phyloP scores from a whole-genome alignment of 2,329 filamentous ascomycete genomes.

The Cytospora schulzeri region DNA sequence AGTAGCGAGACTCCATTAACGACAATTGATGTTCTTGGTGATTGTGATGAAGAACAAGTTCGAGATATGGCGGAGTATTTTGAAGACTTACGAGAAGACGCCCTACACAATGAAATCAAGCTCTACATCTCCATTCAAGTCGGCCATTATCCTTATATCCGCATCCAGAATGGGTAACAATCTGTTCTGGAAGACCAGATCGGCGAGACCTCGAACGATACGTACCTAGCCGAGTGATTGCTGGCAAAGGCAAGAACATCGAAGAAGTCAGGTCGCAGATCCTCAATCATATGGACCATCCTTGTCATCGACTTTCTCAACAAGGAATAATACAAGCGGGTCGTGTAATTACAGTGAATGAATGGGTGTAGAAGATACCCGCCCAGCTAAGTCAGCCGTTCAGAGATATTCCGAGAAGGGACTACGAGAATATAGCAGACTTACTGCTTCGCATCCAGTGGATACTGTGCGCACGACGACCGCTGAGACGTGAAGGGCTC shows the following conservation, averaged over 20 bases:
- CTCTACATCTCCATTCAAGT: conserved; percentile 49
- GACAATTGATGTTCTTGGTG: conserved; percentile 30
- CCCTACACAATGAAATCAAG: conserved; percentile 19
- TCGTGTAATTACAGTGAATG: conserved; percentile 31
- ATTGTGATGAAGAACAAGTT: conserved; percentile 41
- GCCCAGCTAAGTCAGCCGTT: conserved; percentile 50
- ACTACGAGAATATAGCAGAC: conserved; percentile 42
- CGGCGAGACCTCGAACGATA: conserved; percentile 40
- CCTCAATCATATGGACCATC: conserved; percentile 42
- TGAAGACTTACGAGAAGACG: conserved; percentile 39
- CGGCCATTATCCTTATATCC: conserved; percentile 51
- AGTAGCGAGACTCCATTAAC: conserved; percentile 27
- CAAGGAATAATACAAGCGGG: conserved; percentile 38
- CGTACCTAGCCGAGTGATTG: conserved; percentile 35
- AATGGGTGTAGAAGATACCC: conserved; percentile 40
- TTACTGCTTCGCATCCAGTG: conserved; percentile 52
- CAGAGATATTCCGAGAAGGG: conserved; percentile 49
- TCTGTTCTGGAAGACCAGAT: conserved; percentile 42
- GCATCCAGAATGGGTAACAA: conserved; percentile 32
- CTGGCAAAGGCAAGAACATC: conserved; percentile 25
- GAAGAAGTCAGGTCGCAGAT: conserved; percentile 34
- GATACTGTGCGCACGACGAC: conserved; percentile 50
- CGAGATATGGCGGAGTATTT: conserved; percentile 48
- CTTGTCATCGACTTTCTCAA: conserved; percentile 42
- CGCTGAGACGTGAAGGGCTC: conserved; percentile 45